Evolutionary conservation across 441 rosid species (phyloP).

Genomic region (Gossypium aridum): DNA sequence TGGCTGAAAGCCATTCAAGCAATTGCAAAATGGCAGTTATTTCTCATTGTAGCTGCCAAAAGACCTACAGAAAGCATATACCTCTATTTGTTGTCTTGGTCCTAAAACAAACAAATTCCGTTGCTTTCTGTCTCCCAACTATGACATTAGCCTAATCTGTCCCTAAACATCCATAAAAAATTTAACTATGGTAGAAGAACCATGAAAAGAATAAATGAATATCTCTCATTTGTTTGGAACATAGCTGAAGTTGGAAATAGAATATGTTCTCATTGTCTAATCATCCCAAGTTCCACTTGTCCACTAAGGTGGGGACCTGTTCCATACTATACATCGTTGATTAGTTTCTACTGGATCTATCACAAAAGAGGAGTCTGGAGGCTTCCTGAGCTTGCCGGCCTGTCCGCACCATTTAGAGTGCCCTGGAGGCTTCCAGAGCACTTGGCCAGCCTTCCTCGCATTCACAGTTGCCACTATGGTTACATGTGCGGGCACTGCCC

Average conservation of each 20-base stretch:
- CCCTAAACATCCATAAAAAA: not conserved
- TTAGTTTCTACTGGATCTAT: not conserved
- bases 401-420: not conserved
- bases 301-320: not conserved
- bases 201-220: not conserved
- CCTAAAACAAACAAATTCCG: not conserved
- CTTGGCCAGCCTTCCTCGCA: not conserved
- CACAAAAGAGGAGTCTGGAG: not conserved
- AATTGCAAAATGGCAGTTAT: not conserved
- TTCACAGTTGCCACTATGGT: not conserved
- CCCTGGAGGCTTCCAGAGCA: not conserved
- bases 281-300: not conserved
- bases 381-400: not conserved
- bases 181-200: not conserved
- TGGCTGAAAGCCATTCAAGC: not conserved
- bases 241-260: not conserved
- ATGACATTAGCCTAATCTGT: too few relatives aligned
- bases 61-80: not conserved
- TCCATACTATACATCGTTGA: not conserved
- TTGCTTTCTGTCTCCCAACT: too few relatives aligned
- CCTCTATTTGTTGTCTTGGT: not conserved
- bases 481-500: not conserved
- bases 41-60: not conserved
- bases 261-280: not conserved
- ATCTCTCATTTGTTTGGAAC: not conserved